Conservation (phyloP, 495 filamentous ascomycete species). For the Tuber umbilicatum region DNA sequence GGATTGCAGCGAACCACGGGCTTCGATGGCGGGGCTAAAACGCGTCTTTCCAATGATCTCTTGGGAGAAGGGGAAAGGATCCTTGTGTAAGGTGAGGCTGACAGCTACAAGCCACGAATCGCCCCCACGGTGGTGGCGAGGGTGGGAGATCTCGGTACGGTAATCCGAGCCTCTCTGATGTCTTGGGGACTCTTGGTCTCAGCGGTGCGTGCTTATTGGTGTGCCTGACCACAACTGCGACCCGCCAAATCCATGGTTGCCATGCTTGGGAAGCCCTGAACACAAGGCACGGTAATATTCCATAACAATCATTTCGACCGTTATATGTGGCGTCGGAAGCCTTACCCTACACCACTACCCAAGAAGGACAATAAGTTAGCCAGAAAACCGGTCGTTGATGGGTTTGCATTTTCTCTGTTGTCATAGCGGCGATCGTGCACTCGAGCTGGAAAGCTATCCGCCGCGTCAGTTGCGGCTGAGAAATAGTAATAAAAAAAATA, state of each 20-base stretch:
- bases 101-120: background rate
- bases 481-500: background rate
- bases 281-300: background rate
- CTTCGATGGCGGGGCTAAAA: background rate
- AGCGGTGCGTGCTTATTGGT: background rate
- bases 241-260: background rate
- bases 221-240: background rate
- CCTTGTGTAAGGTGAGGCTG: background rate
- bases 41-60: background rate
- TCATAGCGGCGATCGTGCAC: background rate
- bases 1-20: background rate
- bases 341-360: background rate
- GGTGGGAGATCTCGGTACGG: background rate
- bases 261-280: background rate
- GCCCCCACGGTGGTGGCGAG: background rate
- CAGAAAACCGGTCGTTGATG: background rate
- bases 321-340: background rate
- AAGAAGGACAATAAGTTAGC: background rate
- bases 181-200: background rate
- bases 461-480: slow-evolving; percentile 3
- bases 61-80: background rate
- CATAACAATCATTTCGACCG: background rate
- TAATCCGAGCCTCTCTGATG: background rate
- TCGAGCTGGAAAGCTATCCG: background rate
- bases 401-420: background rate